Evolutionary conservation across 2,329 filamentous ascomycete genomes (phyloP), one percentile per base, ranked within the genome.

Genomic region (Cladophialophora chaetospira): DNA sequence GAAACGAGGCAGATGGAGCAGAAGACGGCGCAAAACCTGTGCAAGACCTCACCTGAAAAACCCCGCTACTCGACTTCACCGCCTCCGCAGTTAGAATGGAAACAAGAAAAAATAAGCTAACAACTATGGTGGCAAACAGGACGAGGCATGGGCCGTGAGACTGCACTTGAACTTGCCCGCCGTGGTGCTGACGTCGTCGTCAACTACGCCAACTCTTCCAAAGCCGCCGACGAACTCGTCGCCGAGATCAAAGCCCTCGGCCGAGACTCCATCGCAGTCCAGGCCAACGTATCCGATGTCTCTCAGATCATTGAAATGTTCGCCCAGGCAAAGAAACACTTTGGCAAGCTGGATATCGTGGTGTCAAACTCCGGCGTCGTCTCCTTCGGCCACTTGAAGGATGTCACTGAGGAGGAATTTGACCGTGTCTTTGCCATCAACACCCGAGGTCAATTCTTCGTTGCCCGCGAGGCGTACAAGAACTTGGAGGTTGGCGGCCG

Each of bases 381-480:
- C 68, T 81, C 77, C 43, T 88, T 87, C 77, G 84, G 85, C 61
- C 83, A 86, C 72, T 80, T 86, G 58, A 82, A 86, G 74, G 84
- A 88, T 65, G 84, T 88, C 44, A 81, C 83, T 3, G 82, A 85
- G 70, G 85, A 88, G 75, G 85, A 88, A 73, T 88, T 83, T 69
- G 86, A 89, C 71, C 83, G 86, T 60, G 85, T 88, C 63, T 87
- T 88, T 77, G 79, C 77, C 74, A 73, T 88, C 70, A 88, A 88
- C 73, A 81, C 85, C 5, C 77, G 84, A 6, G 86, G 85, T 44
- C 86, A 90, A 73, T 90, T 90, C 78, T 90, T 91, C 71, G 87
- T 91, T 50, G 88, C 87, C 17, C 86, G 89, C 75, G 84, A 88
- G 56, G 88, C 83, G 5, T 87, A 88, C 73, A 86, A 86, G 75